Evolutionary conservation across 192 early-diverging fungal genomes (phyloP).

Genomic region (Entomortierella parvispora): DNA sequence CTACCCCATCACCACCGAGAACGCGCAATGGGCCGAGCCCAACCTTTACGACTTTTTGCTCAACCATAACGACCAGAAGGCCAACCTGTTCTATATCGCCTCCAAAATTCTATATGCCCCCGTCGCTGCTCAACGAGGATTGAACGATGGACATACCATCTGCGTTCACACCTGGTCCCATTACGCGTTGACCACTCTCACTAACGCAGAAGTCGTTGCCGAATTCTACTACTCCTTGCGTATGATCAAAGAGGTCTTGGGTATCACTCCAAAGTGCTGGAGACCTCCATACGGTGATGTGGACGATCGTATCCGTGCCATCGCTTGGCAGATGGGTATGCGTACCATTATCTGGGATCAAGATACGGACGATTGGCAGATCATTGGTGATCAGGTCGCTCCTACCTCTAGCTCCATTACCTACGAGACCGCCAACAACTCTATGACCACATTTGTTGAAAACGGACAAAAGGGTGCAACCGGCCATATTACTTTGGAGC

Average conservation of each 20-base stretch:
- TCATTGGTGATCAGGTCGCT: conserved; percentile 33
- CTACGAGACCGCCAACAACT: conserved; percentile 38
- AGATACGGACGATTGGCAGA: conserved; percentile 52
- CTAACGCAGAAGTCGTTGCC: conserved; percentile 53
- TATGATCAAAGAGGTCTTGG: conserved; percentile 53
- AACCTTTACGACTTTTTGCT: conserved; percentile 54
- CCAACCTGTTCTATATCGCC: conserved; percentile 51
- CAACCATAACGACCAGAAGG: conserved; percentile 46
- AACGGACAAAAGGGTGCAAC: conserved; percentile 24
- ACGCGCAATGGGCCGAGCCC: conserved; percentile 40
- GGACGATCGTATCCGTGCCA: conserved; percentile 61
- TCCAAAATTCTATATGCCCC: conserved; percentile 50
- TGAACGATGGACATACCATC: conserved; percentile 61
- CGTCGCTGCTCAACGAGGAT: no score
- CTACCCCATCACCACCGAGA: conserved; percentile 10
- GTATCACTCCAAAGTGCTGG: conserved; percentile 54
- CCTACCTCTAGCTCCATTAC: conserved; percentile 39
- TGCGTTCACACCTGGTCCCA: conserved; percentile 67
- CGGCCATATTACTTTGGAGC: conserved; percentile 51
- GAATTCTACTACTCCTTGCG: no score
- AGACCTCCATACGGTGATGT: conserved; percentile 63
- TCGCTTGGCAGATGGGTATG: conserved; percentile 60
- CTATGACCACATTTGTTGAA: conserved; percentile 48
- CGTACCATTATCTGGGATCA: conserved; percentile 37
- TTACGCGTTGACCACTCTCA: conserved; percentile 48